Conservation (phyloP, 345 rosid species). For the Cardamine chenopodiifolia region DNA sequence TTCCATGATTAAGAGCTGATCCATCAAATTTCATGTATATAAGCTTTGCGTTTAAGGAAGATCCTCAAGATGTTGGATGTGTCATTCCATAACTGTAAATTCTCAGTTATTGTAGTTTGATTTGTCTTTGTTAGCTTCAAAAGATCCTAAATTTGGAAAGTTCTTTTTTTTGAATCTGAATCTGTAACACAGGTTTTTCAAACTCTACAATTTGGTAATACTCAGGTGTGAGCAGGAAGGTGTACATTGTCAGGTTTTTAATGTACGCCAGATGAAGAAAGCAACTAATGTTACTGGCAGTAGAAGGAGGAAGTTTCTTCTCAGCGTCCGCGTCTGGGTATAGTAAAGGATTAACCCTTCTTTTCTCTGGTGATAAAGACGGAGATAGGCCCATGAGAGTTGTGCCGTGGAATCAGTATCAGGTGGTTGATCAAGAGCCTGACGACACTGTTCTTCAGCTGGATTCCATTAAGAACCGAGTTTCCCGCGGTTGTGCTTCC, state of each 20-base stretch:
- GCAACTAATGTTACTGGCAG: conserved; percentile 88
- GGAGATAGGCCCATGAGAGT: conserved; percentile 95
- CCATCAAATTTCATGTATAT: not conserved
- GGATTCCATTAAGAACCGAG: conserved; percentile 83
- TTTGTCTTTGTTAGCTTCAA: not conserved
- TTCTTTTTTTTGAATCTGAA: conserved; percentile 29
- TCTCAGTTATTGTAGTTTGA: conserved; percentile 4
- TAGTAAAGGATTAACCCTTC: conserved; percentile 89
- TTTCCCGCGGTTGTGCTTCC: conserved; percentile 88
- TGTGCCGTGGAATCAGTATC: conserved; percentile 92
- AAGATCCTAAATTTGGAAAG: conserved; percentile 9
- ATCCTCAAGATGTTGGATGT: not conserved
- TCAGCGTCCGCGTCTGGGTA: conserved; percentile 94
- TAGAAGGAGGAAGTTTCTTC: conserved; percentile 99
- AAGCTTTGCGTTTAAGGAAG: conserved; percentile 6
- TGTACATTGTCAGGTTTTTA: conserved; percentile 32
- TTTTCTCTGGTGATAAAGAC: conserved; percentile 78
- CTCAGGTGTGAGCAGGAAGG: conserved; percentile 24
- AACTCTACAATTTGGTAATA: conserved; percentile 30
- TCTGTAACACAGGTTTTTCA: conserved; percentile 35
- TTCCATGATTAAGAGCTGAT: not conserved
- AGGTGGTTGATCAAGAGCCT: conserved; percentile 82
- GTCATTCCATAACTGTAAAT: conserved; percentile 16
- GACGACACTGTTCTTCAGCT: conserved; percentile 76
- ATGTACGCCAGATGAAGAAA: conserved; percentile 68